Evolutionary conservation across 1,284 basidiomycete genomes (phyloP), one percentile per base, ranked within the genome.

Genomic region (Fomitopsis schrenkii): DNA sequence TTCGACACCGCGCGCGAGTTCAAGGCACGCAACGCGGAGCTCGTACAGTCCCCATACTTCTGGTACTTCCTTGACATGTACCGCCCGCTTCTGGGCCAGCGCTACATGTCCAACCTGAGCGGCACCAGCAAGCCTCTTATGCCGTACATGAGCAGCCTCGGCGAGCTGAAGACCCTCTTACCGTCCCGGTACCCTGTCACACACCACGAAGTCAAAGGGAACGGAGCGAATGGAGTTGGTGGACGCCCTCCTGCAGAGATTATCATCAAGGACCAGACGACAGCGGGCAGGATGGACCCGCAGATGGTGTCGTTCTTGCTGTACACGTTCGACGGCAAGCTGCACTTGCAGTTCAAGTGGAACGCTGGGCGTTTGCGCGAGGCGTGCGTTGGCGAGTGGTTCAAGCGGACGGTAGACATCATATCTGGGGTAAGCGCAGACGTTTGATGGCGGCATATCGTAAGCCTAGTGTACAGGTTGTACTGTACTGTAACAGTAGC

Each of bases 71-170:
- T 35, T 8, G 5, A 17, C 3, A 7, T 38, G 10, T 45, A 36
- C 10, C 30, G 33, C n/a, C 19, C 48, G 9, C 8, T 54, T 22
- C 10, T 15, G 5, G 17, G 42, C n/a, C n/a, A 54, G 19, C n/a
- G n/a, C 38, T 54, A 55, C 41, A 28, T 44, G 26, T 40, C 42
- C 14, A 15, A 28, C 7, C 6, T 53, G 35, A 36, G 35, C 35
- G 10, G 10, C 17, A 10, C 46, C 10, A 26, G 48, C 28, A 40
- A 35, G 40, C 58, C 58, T 2, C 3, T 10, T 28, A 10, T 59
- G 33, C 58, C 58, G n/a, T 59, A 36, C 58, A 59, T 59, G 50
- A 54, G 38, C 50, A 59, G 58, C 50, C 8, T 59, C 17, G 58
- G 58, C 40, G 50, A 59, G 40, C 22, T 35, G 9, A 59, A 50